These are phyloP conservation scores for Picea sitchensis DNA, from an alignment of 75 land plant genomes.

Conservation along the genomic window DNA sequence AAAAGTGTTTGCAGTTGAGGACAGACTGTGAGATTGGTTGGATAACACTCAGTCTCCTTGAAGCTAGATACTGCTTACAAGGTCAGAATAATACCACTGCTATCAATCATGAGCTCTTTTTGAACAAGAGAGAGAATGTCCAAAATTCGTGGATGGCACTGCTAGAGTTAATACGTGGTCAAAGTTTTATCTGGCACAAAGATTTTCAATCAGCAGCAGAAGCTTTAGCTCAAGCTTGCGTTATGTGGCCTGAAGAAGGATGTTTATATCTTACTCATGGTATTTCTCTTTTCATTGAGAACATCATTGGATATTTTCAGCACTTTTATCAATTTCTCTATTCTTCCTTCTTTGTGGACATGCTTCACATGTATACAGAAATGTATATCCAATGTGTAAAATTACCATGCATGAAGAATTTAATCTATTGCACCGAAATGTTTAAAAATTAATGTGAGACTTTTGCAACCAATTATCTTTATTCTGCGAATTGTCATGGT, in stretches of 20 bases:
- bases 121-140: slow-evolving; percentile 11
- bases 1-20: slow-evolving; percentile 38
- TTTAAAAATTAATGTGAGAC: background rate
- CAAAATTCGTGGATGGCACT: slow-evolving; percentile 52
- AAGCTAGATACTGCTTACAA: slow-evolving; percentile 22
- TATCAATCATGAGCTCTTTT: slow-evolving; percentile 25
- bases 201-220: slow-evolving; percentile 54
- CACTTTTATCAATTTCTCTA: background rate
- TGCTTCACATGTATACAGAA: background rate
- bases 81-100: slow-evolving; percentile 14
- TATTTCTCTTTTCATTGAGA: slow-evolving; percentile 21
- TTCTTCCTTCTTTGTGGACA: background rate
- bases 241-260: slow-evolving; percentile 30
- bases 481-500: slow-evolving; percentile 4
- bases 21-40: slow-evolving; percentile 63
- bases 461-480: background rate
- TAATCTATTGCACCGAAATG: background rate
- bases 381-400: background rate
- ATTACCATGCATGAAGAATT: background rate
- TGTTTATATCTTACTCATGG: slow-evolving; percentile 71
- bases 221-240: slow-evolving; percentile 47
- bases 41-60: slow-evolving; percentile 51
- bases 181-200: slow-evolving; percentile 30
- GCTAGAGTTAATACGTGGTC: slow-evolving; percentile 36
- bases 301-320: background rate